These are phyloP conservation scores for Auxenochlorella protothecoides DNA, from an alignment of 139 green algal species.

Conservation along the genomic window DNA sequence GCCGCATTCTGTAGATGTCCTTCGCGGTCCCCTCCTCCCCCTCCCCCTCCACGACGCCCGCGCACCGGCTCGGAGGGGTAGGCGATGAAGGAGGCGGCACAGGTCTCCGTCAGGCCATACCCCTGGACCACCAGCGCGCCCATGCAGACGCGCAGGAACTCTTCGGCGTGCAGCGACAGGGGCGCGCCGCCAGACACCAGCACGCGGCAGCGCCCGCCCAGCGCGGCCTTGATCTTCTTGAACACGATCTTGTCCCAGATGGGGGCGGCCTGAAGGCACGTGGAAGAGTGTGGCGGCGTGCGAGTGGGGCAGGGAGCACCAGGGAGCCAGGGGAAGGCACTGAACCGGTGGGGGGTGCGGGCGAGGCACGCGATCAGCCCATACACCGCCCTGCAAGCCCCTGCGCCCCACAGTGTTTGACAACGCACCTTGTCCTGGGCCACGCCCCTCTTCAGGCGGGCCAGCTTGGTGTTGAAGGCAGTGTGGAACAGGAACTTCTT, in stretches of 20 bases:
- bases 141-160: constrained; percentile 46
- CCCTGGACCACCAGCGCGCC: constrained; percentile 54
- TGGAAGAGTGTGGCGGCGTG: not conserved
- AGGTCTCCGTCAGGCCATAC: constrained; percentile 87
- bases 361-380: not conserved
- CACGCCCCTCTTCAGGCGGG: constrained; percentile 44
- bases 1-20: no score
- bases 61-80: constrained; percentile 33
- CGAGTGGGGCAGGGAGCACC: not conserved
- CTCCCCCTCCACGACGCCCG: no score
- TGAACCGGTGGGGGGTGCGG: no score
- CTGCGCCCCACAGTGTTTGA: not conserved
- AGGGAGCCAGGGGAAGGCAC: not conserved
- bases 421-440: constrained; percentile 23
- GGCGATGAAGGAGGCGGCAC: constrained; percentile 64
- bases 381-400: not conserved
- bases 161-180: constrained; percentile 47
- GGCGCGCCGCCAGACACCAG: constrained; percentile 56
- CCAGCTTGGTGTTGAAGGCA: constrained; percentile 66
- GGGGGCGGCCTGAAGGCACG: constrained; percentile 33
- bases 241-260: constrained; percentile 71
- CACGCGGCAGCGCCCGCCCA: constrained; percentile 40
- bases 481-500: constrained; percentile 72
- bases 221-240: constrained; percentile 45
- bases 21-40: no score